Base-by-base conservation (phyloP, 495 filamentous ascomycete species). In the Acidomyces sp. region DNA sequence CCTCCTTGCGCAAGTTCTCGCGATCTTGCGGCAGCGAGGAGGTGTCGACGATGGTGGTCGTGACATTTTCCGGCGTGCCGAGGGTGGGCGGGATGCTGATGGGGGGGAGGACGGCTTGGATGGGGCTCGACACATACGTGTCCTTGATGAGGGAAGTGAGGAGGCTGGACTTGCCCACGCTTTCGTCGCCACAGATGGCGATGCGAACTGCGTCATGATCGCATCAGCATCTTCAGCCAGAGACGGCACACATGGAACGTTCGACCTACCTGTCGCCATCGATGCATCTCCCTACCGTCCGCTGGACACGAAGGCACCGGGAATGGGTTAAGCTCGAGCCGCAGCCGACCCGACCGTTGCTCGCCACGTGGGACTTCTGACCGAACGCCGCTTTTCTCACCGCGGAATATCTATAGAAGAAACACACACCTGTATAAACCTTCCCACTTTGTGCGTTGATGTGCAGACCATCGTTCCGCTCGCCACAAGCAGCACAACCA, bases 101-200 rank as follows among this genome's bases (percentile, higher is more conserved):
- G 53, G 85, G 83, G 21, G 92, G 90, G 3, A 97, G 77, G 39
- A 94, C 78, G 9, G 86, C 75, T 60, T 94, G 86, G 49, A 97
- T 93, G 66, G 88, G 93, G 63, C 79, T 78, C 24, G 80, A 79
- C 45, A 95, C 81, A 56, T 95, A 96, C 48, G 83, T 78, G 58
- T 93, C 88, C 57, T 95, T 95, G 48, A 97, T 88, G 10, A 96
- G 68, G 9, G 73, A 74, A 28, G 79, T 79, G 48, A 85, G 80
- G 52, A 85, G 64, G 53, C 74, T 78, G 31, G 73, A 78, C 59
- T 78, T 75, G 43, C 71, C 72, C 30, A 66, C 68, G 21, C 65
- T 81, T 61, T 95, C 87, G 59, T 97, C 90, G 44, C 90, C 90
- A 69, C 88, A 95, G 32, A 97, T 81, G 55, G 85, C 93, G 55